Base-by-base conservation (phyloP, 176 grass and related monocot genomes). In the Miscanthus lutarioriparius region DNA sequence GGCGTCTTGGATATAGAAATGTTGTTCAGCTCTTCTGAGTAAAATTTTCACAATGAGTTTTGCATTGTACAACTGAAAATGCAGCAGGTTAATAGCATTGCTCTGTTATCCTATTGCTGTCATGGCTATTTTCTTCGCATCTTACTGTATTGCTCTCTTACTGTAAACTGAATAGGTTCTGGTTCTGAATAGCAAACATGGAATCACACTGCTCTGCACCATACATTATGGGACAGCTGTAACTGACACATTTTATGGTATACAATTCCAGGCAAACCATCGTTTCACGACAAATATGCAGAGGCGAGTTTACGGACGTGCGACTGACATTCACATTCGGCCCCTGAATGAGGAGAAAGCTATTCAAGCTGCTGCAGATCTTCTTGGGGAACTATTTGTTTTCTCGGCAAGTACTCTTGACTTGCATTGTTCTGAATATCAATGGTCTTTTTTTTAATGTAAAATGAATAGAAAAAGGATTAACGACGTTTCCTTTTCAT, bases 311-410 rank as follows among this genome's bases (percentile, higher is more conserved):
- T 91, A 93, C 81, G 92, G 92, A 33, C 96, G 85, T 87, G 72
- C 91, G 35, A 95, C 91, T 75, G 82, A 85, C 83, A 87, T 91
- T 62, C 87, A 87, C 66, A 93, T 98, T 49, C 82, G 89, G 54
- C 96, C 96, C 71, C 72, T 98, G 72, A 95, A 95, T 78, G 93
- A 98, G 85, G 96, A 98, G 80, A 98, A 70, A 82, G 89, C 93
- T 80, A 90, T 98, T 92, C 96, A 98, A 93, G 77, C 85, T 83
- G 96, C 96, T 54, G 85, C 84, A 82, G 96, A 98, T 87, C 85
- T 98, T 88, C 69, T 98, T 36, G 96, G 93, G 7, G 96, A 98
- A 76, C 39, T 93, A 22, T 95, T 98, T 72, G 70, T 98, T 68
- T 98, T 98, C 85, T 90, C 91, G 80, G 96, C 54, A 84, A 49